Evolutionary conservation across 2,329 filamentous ascomycete genomes (phyloP).

Genomic region (Fusarium annulatum): DNA sequence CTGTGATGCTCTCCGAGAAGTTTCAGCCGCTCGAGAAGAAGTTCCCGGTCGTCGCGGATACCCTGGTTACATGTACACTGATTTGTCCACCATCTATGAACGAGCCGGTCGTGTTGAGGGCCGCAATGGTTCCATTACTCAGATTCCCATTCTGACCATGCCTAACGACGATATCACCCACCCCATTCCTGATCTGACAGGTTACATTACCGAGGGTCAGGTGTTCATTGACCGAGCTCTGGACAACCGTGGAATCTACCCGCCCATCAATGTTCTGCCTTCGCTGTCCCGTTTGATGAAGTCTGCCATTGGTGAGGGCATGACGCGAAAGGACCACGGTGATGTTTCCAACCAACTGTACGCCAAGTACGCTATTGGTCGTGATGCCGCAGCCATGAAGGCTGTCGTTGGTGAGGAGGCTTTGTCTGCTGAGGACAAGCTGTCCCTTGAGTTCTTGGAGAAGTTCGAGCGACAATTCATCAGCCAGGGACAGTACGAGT

Average conservation of each 20-base stretch:
- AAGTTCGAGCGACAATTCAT: conserved; percentile 99
- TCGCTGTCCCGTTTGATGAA: conserved; percentile 99
- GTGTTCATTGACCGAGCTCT: conserved; percentile 96
- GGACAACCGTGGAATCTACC: conserved; percentile 97
- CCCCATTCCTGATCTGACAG: conserved; percentile 97
- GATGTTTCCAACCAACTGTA: conserved; percentile 99
- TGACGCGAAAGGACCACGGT: conserved; percentile 95
- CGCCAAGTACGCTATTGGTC: conserved; percentile 98
- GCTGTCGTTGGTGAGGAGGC: conserved; percentile 99
- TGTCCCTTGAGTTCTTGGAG: conserved; percentile 96
- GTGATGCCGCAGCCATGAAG: conserved; percentile 98
- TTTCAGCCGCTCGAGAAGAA: conserved; percentile 97
- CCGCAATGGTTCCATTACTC: conserved; percentile 97
- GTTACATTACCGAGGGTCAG: conserved; percentile 99
- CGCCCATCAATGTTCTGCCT: conserved; percentile 97
- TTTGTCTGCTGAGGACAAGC: conserved; percentile 93
- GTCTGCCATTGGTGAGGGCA: conserved; percentile 97
- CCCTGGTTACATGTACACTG: conserved; percentile 99
- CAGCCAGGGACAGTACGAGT: conserved; percentile 90
- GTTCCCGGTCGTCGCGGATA: conserved; percentile 99
- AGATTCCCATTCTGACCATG: conserved; percentile 99
- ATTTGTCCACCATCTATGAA: conserved; percentile 99
- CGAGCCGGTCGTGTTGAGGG: conserved; percentile 97
- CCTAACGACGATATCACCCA: conserved; percentile 99
- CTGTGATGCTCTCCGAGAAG: conserved; percentile 98